These are phyloP conservation scores for Lodderomyces elongisporus DNA, from an alignment of 1,139 yeast genomes.

Conservation along the genomic window DNA sequence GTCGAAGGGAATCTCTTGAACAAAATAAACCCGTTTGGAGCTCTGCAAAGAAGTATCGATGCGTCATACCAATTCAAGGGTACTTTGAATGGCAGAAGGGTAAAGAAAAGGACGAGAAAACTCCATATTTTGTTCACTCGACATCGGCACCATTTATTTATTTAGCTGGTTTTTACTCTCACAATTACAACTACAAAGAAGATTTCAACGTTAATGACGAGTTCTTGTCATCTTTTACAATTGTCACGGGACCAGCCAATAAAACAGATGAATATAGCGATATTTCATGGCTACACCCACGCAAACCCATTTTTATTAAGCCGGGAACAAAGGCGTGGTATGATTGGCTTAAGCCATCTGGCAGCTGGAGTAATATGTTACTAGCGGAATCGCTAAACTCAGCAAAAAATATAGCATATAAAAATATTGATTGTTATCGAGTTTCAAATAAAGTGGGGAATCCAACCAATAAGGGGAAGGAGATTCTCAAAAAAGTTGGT, in stretches of 20 bases:
- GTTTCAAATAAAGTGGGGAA: slow-evolving; percentile 68
- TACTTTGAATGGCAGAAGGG: slow-evolving; percentile 73
- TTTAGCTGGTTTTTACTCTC: slow-evolving; percentile 68
- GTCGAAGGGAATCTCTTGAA: slow-evolving; percentile 53
- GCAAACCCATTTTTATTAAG: slow-evolving; percentile 70
- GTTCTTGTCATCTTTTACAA: slow-evolving; percentile 54
- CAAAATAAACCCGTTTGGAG: slow-evolving; percentile 48
- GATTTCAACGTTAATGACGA: slow-evolving; percentile 21
- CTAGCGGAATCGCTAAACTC: slow-evolving; percentile 36
- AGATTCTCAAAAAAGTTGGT: slow-evolving; percentile 32
- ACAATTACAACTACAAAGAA: slow-evolving; percentile 29
- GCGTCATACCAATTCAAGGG: slow-evolving; percentile 76
- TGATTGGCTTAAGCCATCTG: slow-evolving; percentile 54
- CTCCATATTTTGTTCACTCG: slow-evolving; percentile 64
- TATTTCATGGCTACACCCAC: slow-evolving; percentile 62
- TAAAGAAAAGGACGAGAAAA: slow-evolving; percentile 28
- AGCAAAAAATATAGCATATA: slow-evolving; percentile 35
- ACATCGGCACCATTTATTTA: slow-evolving; percentile 49
- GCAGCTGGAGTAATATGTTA: slow-evolving; percentile 32
- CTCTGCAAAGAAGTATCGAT: slow-evolving; percentile 39
- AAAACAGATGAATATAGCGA: slow-evolving; percentile 37
- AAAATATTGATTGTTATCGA: slow-evolving; percentile 43
- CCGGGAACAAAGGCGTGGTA: slow-evolving; percentile 56
- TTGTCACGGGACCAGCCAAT: slow-evolving; percentile 69
- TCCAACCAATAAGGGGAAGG: slow-evolving; percentile 43